A percentile compares a stretch with the other conserved stretches of the same genome.
These are phyloP conservation scores for Euptelea pleiosperma DNA, from an alignment of 164 flowering plant species.

Conservation along the genomic window DNA sequence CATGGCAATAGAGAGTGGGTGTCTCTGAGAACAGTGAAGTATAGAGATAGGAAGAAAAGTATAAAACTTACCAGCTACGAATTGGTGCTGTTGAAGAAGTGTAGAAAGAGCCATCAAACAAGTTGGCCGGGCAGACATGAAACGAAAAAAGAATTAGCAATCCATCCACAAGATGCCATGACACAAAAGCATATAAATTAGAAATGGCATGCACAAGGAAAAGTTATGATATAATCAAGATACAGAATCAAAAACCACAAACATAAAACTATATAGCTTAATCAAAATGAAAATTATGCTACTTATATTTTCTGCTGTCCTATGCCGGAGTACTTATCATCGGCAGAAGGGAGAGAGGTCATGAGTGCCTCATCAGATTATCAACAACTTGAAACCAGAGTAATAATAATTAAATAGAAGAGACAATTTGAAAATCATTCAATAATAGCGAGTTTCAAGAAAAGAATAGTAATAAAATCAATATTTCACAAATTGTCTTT, in stretches of 20 bases:
- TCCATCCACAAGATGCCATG: conserved; percentile 13
- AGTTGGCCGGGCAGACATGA: conserved; percentile 4
- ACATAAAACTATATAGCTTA: not conserved
- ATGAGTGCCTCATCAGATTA: too few relatives aligned
- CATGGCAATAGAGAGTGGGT: not conserved
- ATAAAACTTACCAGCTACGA: conserved; percentile 84
- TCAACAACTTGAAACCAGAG: too few relatives aligned
- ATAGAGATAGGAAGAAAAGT: not conserved
- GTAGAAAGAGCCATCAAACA: conserved; percentile 14
- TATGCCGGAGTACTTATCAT: too few relatives aligned
- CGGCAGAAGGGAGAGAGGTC: too few relatives aligned
- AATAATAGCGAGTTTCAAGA: not conserved
- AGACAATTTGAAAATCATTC: too few relatives aligned
- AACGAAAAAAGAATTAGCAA: conserved; percentile 15
- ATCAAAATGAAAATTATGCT: not conserved
- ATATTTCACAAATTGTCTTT: too few relatives aligned
- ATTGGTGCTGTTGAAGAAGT: conserved; percentile 73
- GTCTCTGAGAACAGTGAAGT: not conserved
- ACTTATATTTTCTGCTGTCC: too few relatives aligned
- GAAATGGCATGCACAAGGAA: not conserved
- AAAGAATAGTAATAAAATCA: too few relatives aligned
- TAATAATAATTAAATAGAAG: too few relatives aligned
- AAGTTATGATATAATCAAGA: not conserved
- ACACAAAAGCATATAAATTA: not conserved
- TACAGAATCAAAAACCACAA: not conserved